These are phyloP conservation scores for Zelopaecilomyces penicillatus DNA, from an alignment of 2,329 filamentous ascomycete genomes.

Conservation along the genomic window DNA sequence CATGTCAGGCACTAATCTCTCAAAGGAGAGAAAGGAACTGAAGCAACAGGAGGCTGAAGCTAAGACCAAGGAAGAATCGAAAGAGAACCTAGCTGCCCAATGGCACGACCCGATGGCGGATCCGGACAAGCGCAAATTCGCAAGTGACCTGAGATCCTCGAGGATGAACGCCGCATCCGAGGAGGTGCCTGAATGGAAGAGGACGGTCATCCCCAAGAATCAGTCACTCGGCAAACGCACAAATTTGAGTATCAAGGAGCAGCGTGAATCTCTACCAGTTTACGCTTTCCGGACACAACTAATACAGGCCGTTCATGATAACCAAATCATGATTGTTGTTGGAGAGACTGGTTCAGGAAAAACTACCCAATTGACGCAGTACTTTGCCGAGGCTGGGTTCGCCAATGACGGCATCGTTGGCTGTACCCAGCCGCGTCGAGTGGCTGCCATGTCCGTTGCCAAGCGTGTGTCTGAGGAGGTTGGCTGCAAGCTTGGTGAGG, in stretches of 20 bases:
- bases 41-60: conserved; percentile 80
- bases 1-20: conserved; percentile 81
- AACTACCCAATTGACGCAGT: conserved; percentile 93
- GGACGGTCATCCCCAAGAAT: conserved; percentile 69
- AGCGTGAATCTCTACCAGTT: conserved; percentile 82
- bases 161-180: conserved; percentile 54
- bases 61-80: conserved; percentile 62
- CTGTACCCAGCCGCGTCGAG: conserved; percentile 93
- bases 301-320: conserved; percentile 75
- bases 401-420: conserved; percentile 83
- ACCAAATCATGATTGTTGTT: conserved; percentile 91
- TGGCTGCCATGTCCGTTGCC: conserved; percentile 94
- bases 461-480: conserved; percentile 96
- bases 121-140: conserved; percentile 79
- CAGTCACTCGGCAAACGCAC: conserved; percentile 79
- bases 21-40: conserved; percentile 83
- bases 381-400: conserved; percentile 86
- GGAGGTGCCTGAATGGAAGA: conserved; percentile 86
- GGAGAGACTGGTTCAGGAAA: conserved; percentile 97
- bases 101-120: conserved; percentile 97
- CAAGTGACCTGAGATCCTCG: conserved; percentile 69
- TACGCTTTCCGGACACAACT: conserved; percentile 82
- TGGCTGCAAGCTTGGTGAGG: conserved; percentile 79
- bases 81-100: conserved; percentile 78
- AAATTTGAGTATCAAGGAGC: conserved; percentile 87